Conservation (phyloP, 257 asterid genomes). For the Solanum pimpinellifolium region DNA sequence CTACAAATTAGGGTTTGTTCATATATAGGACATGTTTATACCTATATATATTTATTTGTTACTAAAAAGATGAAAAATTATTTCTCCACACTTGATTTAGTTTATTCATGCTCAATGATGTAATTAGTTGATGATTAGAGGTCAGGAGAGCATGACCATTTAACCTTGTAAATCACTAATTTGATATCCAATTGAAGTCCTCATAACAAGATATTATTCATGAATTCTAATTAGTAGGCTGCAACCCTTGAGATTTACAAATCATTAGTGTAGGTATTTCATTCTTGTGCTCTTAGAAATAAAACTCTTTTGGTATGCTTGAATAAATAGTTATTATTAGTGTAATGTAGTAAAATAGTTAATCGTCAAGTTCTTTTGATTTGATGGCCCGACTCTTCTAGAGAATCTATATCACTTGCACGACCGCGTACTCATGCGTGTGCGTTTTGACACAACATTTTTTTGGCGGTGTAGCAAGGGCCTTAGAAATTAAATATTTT, state of each 20-base stretch:
- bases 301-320: not conserved
- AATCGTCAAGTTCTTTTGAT: too few species aligned
- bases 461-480: too few species aligned
- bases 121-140: not conserved
- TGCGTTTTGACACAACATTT: too few species aligned
- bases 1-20: not conserved
- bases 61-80: not conserved
- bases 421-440: too few species aligned
- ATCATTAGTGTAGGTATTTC: not conserved
- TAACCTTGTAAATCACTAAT: too few species aligned
- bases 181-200: not conserved
- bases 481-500: too few species aligned
- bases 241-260: not conserved
- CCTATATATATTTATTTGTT: too few species aligned
- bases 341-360: not conserved
- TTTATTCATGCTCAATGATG: not conserved
- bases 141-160: not conserved
- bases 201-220: not conserved
- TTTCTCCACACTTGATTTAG: not conserved
- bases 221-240: not conserved
- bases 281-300: not conserved
- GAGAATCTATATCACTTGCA: too few species aligned
- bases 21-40: not conserved
- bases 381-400: too few species aligned
- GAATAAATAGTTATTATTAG: too few species aligned